Evolutionary conservation across 768 basidiomycete species (phyloP), one percentile per base, ranked within the genome.

Genomic region (Rhodosporidiobolus odoratus): DNA sequence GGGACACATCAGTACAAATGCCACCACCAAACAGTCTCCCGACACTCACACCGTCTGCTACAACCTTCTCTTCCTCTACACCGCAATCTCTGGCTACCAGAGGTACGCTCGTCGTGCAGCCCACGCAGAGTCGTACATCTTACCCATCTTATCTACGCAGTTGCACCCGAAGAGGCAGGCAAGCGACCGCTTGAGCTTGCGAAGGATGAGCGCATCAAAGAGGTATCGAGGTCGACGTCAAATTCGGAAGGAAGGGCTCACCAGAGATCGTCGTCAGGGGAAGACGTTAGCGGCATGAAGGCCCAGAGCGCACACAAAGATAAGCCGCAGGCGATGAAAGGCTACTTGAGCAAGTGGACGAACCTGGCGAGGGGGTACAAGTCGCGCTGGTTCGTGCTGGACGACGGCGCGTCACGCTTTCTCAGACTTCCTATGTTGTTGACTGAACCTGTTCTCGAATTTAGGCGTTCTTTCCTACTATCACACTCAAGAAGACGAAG

Each of bases 321-420:
- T 32, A 85, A 87, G 58, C 85, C 88, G 2, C 87, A 88, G 0
- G 79, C 83, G 4, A 79, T 91, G 65, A 87, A 85, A 71, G 91
- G 90, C 0, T 91, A 91, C 81, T 60, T 81, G 27, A 91, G 90
- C 79, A 97, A 97, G 79, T 96, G 93, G 77, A 87, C 89, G 2
- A 97, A 96, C 75, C 90, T 96, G 47, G 91, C 91, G 0, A 88
- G 86, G 75, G 93, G 94, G 0, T 95, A 92, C 78, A 87, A 86
- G 68, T 89, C 89, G 0, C 83, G 93, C 1, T 96, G 92, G 92
- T 95, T 97, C 77, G 91, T 95, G 0, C 84, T 96, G 27, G 88
- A 90, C 76, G 85, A 88, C 63, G 93, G 73, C 65, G 27, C 30
- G 72, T 40, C 23, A 25, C 19, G 21, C 17, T 38, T 17, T 6